phyloP scores from a whole-genome alignment of 331 rosid species.

The Stylosanthes scabra region DNA sequence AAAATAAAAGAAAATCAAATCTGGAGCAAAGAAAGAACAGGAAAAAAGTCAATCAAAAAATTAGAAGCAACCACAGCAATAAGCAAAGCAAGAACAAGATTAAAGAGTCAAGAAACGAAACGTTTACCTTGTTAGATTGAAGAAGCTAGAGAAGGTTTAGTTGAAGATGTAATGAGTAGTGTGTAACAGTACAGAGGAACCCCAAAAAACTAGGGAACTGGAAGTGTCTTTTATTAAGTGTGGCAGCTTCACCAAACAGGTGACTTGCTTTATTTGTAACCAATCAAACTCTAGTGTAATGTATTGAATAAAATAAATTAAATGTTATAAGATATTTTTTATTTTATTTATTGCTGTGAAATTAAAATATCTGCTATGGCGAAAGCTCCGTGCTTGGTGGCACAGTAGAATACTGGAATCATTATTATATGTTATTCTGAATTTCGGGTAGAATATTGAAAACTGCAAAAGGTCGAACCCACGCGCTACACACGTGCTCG shows the following conservation, averaged over 20 bases:
- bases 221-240: no score
- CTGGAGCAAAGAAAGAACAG: constrained; percentile 17
- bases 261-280: background rate
- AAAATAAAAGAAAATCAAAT: background rate
- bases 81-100: background rate
- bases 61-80: background rate
- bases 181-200: no score
- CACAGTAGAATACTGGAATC: no score
- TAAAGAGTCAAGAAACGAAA: background rate
- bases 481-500: no score
- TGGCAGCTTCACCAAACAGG: background rate
- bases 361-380: constrained; percentile 15
- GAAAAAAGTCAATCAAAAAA: constrained; percentile 3
- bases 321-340: no score
- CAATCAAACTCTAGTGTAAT: background rate
- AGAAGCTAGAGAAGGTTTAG: no score
- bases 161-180: no score
- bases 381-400: no score
- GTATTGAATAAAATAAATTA: background rate
- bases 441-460: no score
- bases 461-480: no score
- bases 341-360: background rate
- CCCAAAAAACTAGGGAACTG: no score
- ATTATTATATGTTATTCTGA: no score
- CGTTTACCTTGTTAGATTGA: constrained; percentile 29